A percentile compares a stretch with the other conserved stretches of the same genome.
These are phyloP conservation scores for Inga leiocalycina DNA, from an alignment of 306 rosid genomes.

Conservation along the genomic window DNA sequence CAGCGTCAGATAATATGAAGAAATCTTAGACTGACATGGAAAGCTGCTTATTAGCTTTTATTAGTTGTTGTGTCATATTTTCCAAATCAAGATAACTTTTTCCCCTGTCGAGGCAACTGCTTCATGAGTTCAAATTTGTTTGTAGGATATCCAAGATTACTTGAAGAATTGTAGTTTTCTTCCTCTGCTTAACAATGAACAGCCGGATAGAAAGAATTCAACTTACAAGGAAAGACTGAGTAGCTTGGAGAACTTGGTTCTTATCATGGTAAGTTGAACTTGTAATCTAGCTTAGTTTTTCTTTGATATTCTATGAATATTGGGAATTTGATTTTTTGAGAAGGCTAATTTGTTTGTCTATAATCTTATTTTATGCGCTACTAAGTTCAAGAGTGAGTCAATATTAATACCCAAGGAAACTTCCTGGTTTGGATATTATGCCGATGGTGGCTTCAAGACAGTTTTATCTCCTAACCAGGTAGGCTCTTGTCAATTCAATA, in stretches of 20 bases:
- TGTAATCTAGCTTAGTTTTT: conserved; percentile 11
- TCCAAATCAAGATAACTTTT: neutral
- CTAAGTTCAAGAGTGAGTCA: conserved; percentile 76
- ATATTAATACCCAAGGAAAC: conserved; percentile 88
- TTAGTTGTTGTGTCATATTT: conserved; percentile 14
- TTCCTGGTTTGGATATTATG: conserved; percentile 92
- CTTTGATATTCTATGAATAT: conserved; percentile 20
- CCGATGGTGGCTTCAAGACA: conserved; percentile 70
- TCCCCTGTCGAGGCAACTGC: neutral
- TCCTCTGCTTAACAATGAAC: conserved; percentile 85
- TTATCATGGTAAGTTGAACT: conserved; percentile 73
- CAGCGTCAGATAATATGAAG: too few species aligned
- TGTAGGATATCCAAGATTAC: conserved; percentile 70
- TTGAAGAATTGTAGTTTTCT: conserved; percentile 76
- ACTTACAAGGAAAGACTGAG: conserved; percentile 77
- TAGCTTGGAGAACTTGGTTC: conserved; percentile 79
- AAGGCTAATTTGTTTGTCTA: neutral
- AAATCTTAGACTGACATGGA: neutral
- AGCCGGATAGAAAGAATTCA: conserved; percentile 62
- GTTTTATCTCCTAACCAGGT: conserved; percentile 67
- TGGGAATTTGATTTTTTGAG: neutral
- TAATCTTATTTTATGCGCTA: conserved; percentile 4
- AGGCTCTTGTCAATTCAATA: conserved; percentile 12
- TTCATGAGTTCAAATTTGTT: conserved; percentile 10
- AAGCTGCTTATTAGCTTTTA: conserved; percentile 3